Conservation (phyloP, 306 rosid species). For the Pyrus pyrifolia region DNA sequence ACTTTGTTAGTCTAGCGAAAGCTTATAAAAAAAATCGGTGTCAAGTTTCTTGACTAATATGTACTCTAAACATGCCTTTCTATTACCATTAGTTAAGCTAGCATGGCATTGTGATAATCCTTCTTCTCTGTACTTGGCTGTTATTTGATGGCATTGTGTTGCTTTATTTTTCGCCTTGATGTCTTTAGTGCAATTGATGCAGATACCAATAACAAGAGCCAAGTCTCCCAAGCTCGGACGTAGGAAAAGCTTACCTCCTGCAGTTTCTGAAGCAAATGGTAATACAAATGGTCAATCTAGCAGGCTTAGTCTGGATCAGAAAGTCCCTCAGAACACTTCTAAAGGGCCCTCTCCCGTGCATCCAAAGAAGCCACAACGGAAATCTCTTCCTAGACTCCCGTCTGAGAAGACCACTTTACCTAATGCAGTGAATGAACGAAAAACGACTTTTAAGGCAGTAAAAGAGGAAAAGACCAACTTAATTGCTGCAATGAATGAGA, state of each 20-base stretch:
- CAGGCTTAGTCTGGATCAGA: conserved; percentile 72
- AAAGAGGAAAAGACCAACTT: conserved; percentile 34
- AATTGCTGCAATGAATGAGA: conserved; percentile 30
- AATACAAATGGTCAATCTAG: conserved; percentile 30
- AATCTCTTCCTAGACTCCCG: conserved; percentile 80
- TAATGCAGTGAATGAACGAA: conserved; percentile 31
- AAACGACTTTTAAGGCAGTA: conserved; percentile 44
- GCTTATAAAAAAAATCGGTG: not conserved
- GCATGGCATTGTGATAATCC: not conserved
- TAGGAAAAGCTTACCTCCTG: conserved; percentile 45
- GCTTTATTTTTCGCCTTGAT: not conserved
- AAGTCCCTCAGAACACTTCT: conserved; percentile 37
- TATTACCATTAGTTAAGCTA: not conserved
- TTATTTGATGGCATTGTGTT: not conserved
- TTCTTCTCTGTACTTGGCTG: not conserved
- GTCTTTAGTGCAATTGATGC: conserved; percentile 20
- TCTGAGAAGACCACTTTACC: conserved; percentile 57
- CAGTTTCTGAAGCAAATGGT: conserved; percentile 47
- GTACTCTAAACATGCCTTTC: not conserved
- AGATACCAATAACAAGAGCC: conserved; percentile 97
- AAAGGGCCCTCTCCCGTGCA: conserved; percentile 42
- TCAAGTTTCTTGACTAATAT: not conserved
- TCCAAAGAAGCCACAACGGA: conserved; percentile 72
- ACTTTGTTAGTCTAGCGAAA: not conserved
- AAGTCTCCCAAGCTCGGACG: conserved; percentile 99